Base-by-base conservation (phyloP, 2,329 filamentous ascomycete genomes). In the Coleophoma eucalyptorum region DNA sequence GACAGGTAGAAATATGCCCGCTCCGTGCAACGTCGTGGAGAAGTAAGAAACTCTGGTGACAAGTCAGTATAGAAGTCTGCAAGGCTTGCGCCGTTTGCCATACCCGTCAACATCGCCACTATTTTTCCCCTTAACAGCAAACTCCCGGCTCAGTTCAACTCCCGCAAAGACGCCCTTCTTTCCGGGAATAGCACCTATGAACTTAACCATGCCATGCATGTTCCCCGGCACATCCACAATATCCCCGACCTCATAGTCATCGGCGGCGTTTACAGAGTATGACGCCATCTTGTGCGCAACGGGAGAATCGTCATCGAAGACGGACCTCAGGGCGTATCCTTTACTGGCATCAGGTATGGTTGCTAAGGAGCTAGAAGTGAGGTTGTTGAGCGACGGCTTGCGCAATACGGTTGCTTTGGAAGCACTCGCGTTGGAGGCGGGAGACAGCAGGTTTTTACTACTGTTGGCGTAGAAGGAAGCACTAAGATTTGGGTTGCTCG, bases 71-170 rank as follows among this genome's bases (percentile, higher is more conserved):
- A 7, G 26, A 26, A 2, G 26, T 26, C 6, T 26, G 10, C 26
- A 5, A 26, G 6, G 31, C 19, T 44, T 32, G 41, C 45, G 48
- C 50, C 53, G 53, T 57, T 58, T 58, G 56, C 65, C 82, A 70
- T 78, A 93, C 89, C 93, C 94, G 60, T 97, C 93, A 49, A 97
- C 94, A 68, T 96, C 92, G 56, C 94, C 94, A 63, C 82, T 95
- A 66, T 99, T 99, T 77, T 99, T 99, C 33, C 94, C 94, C 65
- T 87, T 83, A 47, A 78, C 70, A 33, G 91, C 89, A 73, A 87
- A 95, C 59, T 96, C 89, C 48, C 81, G 75, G 62, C 86, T 83
- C 56, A 99, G 77, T 70, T 99, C 94, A 34, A 99, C 89, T 43
- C 94, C 94, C 32, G 90, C 91, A 75, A 99, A 99, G 18, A 82